These are phyloP conservation scores for Conidiobolus incongruus DNA, from an alignment of 371 early-diverging fungal genomes.

Conservation along the genomic window DNA sequence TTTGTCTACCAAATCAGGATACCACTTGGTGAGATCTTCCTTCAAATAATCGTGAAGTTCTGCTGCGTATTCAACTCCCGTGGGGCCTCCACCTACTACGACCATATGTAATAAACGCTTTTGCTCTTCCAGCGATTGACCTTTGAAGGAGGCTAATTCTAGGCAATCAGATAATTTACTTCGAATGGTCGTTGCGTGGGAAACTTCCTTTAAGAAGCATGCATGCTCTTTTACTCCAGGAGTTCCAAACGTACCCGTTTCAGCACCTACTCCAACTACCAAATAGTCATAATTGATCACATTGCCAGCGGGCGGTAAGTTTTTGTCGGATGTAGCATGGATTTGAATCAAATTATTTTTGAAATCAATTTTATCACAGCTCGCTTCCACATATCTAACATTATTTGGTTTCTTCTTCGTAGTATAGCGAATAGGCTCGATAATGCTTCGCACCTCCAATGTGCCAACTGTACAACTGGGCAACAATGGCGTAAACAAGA, in stretches of 20 bases:
- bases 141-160: slow-evolving; percentile 70
- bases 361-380: slow-evolving; percentile 11
- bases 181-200: slow-evolving; percentile 80
- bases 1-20: slow-evolving; percentile 60
- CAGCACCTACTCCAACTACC: slow-evolving; percentile 73
- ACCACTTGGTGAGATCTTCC: slow-evolving; percentile 66
- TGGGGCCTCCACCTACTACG: slow-evolving; percentile 93
- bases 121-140: slow-evolving; percentile 46
- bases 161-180: slow-evolving; percentile 66
- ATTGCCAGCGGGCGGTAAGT: slow-evolving; percentile 25
- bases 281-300: slow-evolving; percentile 66
- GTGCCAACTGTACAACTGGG: slow-evolving; percentile 65
- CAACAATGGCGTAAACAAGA: slow-evolving; percentile 63
- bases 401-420: slow-evolving; percentile 13
- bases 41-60: slow-evolving; percentile 81
- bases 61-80: slow-evolving; percentile 87
- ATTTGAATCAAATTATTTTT: slow-evolving; percentile 6
- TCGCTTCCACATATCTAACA: slow-evolving; percentile 13
- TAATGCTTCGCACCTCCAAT: slow-evolving; percentile 53
- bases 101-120: slow-evolving; percentile 76
- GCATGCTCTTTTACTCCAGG: slow-evolving; percentile 62
- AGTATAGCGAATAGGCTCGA: slow-evolving; percentile 42
- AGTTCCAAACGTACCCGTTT: slow-evolving; percentile 76
- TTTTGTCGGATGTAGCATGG: slow-evolving; percentile 38
- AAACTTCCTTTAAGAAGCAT: slow-evolving; percentile 68